phyloP scores from a whole-genome alignment of 2,329 filamentous ascomycete genomes.

The Xylaria sp. region DNA sequence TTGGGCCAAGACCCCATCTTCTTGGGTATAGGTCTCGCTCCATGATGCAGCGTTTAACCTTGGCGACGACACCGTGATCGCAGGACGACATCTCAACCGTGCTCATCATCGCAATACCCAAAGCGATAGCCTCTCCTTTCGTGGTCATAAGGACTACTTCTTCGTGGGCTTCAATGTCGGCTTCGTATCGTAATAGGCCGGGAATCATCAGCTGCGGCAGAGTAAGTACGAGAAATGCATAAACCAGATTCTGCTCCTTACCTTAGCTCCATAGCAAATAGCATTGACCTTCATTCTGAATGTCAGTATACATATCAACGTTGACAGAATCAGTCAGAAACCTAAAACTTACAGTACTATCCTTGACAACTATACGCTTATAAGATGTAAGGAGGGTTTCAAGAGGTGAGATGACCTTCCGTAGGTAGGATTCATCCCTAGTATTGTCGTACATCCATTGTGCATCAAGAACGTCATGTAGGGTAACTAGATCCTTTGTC shows the following conservation, averaged over 20 bases:
- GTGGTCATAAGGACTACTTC: slow-evolving; percentile 99
- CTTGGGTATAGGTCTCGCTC: slow-evolving; percentile 97
- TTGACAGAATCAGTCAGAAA: not conserved
- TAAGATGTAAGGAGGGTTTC: slow-evolving; percentile 92
- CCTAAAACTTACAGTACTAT: slow-evolving; percentile 64
- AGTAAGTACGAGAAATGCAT: slow-evolving; percentile 12
- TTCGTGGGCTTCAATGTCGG: slow-evolving; percentile 91
- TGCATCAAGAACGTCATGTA: slow-evolving; percentile 95
- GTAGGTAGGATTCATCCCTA: slow-evolving; percentile 90
- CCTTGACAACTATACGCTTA: slow-evolving; percentile 98
- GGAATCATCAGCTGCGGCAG: slow-evolving; percentile 84
- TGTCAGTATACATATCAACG: slow-evolving; percentile 13
- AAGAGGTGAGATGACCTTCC: slow-evolving; percentile 89
- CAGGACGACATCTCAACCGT: slow-evolving; percentile 96
- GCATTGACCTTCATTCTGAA: slow-evolving; percentile 67
- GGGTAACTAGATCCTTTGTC: slow-evolving; percentile 85
- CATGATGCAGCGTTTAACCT: slow-evolving; percentile 99
- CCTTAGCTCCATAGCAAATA: slow-evolving; percentile 95
- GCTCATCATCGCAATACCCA: slow-evolving; percentile 97
- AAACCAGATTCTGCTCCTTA: not conserved
- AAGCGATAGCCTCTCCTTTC: slow-evolving; percentile 97
- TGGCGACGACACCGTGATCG: slow-evolving; percentile 96
- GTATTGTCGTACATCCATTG: slow-evolving; percentile 98
- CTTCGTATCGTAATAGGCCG: slow-evolving; percentile 90
- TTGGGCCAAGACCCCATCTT: slow-evolving; percentile 94